These are phyloP conservation scores for Lactarius psammicola DNA, from an alignment of 768 basidiomycete species.

Conservation along the genomic window DNA sequence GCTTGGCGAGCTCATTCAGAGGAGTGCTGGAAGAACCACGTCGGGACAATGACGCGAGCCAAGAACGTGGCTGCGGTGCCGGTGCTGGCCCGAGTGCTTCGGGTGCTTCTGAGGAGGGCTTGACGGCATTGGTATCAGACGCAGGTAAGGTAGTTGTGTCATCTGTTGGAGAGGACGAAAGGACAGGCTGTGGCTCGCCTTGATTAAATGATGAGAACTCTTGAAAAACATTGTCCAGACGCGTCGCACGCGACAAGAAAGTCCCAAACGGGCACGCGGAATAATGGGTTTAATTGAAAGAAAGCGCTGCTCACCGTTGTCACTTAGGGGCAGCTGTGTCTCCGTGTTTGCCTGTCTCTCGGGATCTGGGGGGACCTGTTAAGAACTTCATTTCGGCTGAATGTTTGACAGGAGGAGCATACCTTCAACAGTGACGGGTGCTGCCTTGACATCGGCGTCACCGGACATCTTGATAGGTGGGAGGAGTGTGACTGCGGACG, in stretches of 20 bases:
- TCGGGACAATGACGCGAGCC: slow-evolving; percentile 22
- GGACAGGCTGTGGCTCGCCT: slow-evolving; percentile 7
- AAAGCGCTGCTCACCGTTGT: slow-evolving; percentile 5
- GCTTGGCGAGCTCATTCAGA: slow-evolving; percentile 10
- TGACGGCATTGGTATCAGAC: not conserved
- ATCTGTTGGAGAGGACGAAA: not conserved
- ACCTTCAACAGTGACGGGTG: not conserved
- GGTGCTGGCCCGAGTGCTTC: not conserved
- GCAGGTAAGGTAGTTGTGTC: not conserved
- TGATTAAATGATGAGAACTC: slow-evolving; percentile 6
- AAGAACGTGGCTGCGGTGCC: slow-evolving; percentile 17
- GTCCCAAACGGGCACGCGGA: not conserved
- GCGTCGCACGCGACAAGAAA: not conserved
- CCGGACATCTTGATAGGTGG: slow-evolving; percentile 12
- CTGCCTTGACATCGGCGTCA: slow-evolving; percentile 4
- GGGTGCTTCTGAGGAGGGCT: not conserved
- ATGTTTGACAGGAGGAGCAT: not conserved
- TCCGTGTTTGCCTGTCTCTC: not conserved
- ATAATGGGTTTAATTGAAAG: not conserved
- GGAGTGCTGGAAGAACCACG: slow-evolving; percentile 16
- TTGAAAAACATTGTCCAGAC: not conserved
- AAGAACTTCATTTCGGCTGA: not conserved
- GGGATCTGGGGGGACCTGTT: slow-evolving; percentile 5
- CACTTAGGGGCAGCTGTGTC: not conserved
- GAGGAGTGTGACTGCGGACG: slow-evolving; percentile 25